phyloP scores from a whole-genome alignment of 2,329 filamentous ascomycete genomes.

The Dactylella cylindrospora region DNA sequence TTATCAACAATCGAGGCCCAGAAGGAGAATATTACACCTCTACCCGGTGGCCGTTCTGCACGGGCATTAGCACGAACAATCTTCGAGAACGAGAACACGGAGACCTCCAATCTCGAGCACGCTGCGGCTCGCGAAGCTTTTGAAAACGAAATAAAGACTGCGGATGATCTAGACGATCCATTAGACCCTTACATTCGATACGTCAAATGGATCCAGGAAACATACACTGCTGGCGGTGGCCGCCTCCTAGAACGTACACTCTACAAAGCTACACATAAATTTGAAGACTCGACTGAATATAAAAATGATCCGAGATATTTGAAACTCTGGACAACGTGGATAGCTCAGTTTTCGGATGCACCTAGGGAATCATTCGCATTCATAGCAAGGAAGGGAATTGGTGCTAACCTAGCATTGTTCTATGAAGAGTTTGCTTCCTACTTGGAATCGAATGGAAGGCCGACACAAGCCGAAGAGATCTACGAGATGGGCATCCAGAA shows the following conservation, averaged over 20 bases:
- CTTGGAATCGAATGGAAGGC: constrained; percentile 80
- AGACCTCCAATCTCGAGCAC: constrained; percentile 67
- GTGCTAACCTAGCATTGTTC: constrained; percentile 82
- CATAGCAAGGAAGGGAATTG: constrained; percentile 81
- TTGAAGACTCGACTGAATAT: constrained; percentile 82
- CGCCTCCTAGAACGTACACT: constrained; percentile 89
- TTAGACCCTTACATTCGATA: constrained; percentile 95
- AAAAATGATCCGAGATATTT: constrained; percentile 93
- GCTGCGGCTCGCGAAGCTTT: constrained; percentile 46
- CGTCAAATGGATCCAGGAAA: constrained; percentile 92
- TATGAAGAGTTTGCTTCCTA: constrained; percentile 97
- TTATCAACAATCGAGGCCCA: constrained; percentile 72
- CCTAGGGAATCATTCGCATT: constrained; percentile 92
- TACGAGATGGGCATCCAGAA: constrained; percentile 86
- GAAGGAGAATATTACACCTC: constrained; percentile 95
- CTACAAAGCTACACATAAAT: constrained; percentile 87
- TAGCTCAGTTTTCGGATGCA: constrained; percentile 87
- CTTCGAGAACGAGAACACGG: constrained; percentile 31
- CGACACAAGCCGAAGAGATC: constrained; percentile 90
- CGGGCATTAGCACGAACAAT: constrained; percentile 68
- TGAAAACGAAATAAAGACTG: constrained; percentile 76
- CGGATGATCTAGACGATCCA: constrained; percentile 86
- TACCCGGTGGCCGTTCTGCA: constrained; percentile 85
- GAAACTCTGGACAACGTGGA: constrained; percentile 91
- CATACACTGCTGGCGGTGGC: constrained; percentile 88